Percentiles rank a stretch among this genome's conserved stretches.
Conservation (phyloP, 805 yeast species). For the Ogataea henricii region DNA sequence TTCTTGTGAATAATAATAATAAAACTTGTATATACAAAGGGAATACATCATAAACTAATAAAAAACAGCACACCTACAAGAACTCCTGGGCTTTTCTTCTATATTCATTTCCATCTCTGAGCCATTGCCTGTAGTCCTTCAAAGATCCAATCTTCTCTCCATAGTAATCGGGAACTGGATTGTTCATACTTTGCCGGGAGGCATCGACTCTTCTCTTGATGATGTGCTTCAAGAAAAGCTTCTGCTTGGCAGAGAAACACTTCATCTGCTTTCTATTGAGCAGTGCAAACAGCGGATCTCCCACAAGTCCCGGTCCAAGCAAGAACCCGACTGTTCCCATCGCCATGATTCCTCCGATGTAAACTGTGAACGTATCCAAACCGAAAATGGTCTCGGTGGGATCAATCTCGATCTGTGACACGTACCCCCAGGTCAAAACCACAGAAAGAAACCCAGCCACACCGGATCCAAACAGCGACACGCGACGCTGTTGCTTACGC, state of each 20-base stretch:
- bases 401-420: slow-evolving; percentile 83
- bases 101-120: slow-evolving; percentile 91
- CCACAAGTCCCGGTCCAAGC: slow-evolving; percentile 75
- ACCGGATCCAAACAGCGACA: slow-evolving; percentile 68
- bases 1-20: background rate
- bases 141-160: slow-evolving; percentile 93
- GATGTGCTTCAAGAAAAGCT: slow-evolving; percentile 71
- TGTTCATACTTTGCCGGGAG: slow-evolving; percentile 80
- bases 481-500: slow-evolving; percentile 71
- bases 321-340: slow-evolving; percentile 79
- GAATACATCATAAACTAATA: background rate
- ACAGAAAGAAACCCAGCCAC: slow-evolving; percentile 69
- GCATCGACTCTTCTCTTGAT: slow-evolving; percentile 88
- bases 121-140: slow-evolving; percentile 90
- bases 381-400: slow-evolving; percentile 89
- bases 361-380: slow-evolving; percentile 82
- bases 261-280: slow-evolving; percentile 48
- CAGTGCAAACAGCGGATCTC: slow-evolving; percentile 66
- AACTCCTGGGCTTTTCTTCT: slow-evolving; percentile 79
- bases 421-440: slow-evolving; percentile 66
- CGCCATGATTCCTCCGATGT: slow-evolving; percentile 69
- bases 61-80: slow-evolving; percentile 41
- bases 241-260: slow-evolving; percentile 62
- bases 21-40: slow-evolving; percentile 4
- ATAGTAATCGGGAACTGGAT: slow-evolving; percentile 98